Percentiles rank a stretch among this genome's conserved stretches.
These are phyloP conservation scores for Aquilaria malaccensis DNA, from an alignment of 345 rosid species.

Conservation along the genomic window DNA sequence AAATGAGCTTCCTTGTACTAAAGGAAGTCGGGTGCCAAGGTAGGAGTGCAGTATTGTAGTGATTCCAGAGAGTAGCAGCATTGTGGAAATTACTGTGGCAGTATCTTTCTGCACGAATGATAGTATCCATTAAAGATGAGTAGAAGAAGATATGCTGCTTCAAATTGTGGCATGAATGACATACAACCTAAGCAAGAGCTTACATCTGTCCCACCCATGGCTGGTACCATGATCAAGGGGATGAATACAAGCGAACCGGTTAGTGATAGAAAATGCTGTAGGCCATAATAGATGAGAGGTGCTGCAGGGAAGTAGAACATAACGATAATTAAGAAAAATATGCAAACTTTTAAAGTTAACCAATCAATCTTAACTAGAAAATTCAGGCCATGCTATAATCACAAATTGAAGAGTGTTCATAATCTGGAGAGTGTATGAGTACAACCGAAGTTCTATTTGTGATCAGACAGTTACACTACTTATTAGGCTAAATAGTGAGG, in stretches of 20 bases:
- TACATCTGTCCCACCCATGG: slow-evolving; percentile 96
- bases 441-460: too few species aligned
- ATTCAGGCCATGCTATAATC: not conserved
- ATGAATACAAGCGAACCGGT: slow-evolving; percentile 87
- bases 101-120: slow-evolving; percentile 60
- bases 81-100: slow-evolving; percentile 80
- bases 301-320: slow-evolving; percentile 38
- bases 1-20: slow-evolving; percentile 96
- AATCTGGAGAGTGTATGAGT: too few species aligned
- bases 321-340: slow-evolving; percentile 10
- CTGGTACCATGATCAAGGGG: slow-evolving; percentile 81
- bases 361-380: not conserved
- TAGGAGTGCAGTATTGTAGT: slow-evolving; percentile 69
- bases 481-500: too few species aligned
- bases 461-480: too few species aligned
- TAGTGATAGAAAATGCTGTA: slow-evolving; percentile 79
- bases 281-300: slow-evolving; percentile 59
- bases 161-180: not conserved
- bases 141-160: slow-evolving; percentile 2
- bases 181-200: slow-evolving; percentile 19
- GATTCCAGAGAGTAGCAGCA: slow-evolving; percentile 72
- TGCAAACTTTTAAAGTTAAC: slow-evolving; percentile 1
- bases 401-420: too few species aligned
- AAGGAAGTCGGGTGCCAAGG: slow-evolving; percentile 90
- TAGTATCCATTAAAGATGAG: slow-evolving; percentile 3